phyloP scores from a whole-genome alignment of 2,329 filamentous ascomycete genomes.

The Colletotrichum sp. region DNA sequence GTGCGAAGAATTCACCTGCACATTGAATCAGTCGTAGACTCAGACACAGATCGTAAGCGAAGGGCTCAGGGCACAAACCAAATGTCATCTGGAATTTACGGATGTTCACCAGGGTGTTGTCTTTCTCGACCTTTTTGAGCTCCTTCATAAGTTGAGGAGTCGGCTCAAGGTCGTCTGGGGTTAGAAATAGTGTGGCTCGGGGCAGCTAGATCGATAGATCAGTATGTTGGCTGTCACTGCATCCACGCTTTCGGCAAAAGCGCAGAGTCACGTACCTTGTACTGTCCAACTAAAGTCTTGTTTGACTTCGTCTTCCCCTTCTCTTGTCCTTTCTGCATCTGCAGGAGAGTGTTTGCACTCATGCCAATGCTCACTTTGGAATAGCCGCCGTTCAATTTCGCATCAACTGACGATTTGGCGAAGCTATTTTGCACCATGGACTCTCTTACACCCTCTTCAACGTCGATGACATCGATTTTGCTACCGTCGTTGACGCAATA shows the following conservation, averaged over 20 bases:
- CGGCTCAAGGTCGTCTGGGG: background rate
- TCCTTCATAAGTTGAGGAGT: background rate
- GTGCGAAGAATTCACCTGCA: slow-evolving; percentile 1
- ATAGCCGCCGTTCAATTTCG: background rate
- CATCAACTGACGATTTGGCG: background rate
- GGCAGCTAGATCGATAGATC: background rate
- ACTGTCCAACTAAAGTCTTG: background rate
- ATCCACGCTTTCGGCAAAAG: background rate
- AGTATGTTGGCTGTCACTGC: background rate
- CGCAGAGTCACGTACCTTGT: background rate
- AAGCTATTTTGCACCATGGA: background rate
- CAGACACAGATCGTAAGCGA: background rate
- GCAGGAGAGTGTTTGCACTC: background rate
- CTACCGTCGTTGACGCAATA: background rate
- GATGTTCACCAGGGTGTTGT: background rate
- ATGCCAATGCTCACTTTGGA: background rate
- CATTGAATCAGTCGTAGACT: background rate
- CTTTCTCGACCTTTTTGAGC: background rate
- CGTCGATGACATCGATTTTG: background rate
- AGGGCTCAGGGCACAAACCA: background rate
- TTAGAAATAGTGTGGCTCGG: background rate
- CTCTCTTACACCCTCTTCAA: background rate
- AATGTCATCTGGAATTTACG: background rate
- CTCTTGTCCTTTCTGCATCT: background rate
- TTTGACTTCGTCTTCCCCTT: background rate